phyloP scores from a whole-genome alignment of 345 rosid species.

The Viola odorata region DNA sequence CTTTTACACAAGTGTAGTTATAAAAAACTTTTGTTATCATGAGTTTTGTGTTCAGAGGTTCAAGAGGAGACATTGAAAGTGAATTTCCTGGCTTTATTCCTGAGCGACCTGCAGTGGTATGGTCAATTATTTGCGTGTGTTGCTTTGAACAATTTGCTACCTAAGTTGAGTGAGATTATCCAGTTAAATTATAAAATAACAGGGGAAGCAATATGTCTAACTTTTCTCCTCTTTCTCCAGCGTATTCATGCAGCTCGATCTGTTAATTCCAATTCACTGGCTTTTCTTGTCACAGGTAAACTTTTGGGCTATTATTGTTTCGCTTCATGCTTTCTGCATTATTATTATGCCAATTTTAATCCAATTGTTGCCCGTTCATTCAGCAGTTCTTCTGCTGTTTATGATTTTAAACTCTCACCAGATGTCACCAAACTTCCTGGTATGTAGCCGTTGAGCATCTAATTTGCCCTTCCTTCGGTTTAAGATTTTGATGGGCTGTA shows the following conservation, averaged over 20 bases:
- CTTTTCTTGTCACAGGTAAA: constrained; percentile 87
- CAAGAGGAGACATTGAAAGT: constrained; percentile 73
- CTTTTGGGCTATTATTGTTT: constrained; percentile 6
- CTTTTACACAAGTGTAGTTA: background rate
- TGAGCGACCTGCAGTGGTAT: constrained; percentile 69
- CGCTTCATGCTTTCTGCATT: constrained; percentile 6
- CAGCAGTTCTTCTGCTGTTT: constrained; percentile 80
- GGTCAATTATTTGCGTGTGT: constrained; percentile 6
- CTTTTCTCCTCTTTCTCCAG: constrained; percentile 28
- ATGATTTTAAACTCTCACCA: constrained; percentile 95
- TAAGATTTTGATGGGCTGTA: background rate
- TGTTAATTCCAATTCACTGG: constrained; percentile 76
- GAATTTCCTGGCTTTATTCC: constrained; percentile 65
- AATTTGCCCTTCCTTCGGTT: constrained; percentile 1
- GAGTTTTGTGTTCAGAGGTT: constrained; percentile 87
- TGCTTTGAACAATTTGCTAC: background rate
- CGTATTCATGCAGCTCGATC: constrained; percentile 80
- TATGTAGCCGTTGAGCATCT: constrained; percentile 19
- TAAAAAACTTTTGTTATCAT: constrained; percentile 22
- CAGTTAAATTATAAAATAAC: background rate
- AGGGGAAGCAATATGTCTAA: background rate
- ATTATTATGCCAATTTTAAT: constrained; percentile 1
- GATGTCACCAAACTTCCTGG: constrained; percentile 92
- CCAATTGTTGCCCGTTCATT: constrained; percentile 11
- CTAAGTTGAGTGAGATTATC: background rate